Base-by-base conservation (phyloP, 129 eudicot species). In the Flaveria bidentis region DNA sequence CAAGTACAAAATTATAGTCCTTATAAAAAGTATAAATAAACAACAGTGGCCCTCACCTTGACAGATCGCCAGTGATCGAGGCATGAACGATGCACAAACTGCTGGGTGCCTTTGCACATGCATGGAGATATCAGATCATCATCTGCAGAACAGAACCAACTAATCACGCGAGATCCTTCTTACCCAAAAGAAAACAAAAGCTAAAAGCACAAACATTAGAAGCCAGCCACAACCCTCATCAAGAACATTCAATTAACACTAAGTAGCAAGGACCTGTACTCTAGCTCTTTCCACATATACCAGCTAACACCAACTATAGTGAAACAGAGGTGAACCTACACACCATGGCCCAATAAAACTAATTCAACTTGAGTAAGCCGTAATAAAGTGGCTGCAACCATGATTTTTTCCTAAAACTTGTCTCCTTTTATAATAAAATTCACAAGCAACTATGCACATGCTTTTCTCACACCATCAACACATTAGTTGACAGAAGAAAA, bases 51-150 rank as follows among this genome's bases (percentile, higher is more conserved):
- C 58, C 83, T 78, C 16, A 84, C 98, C 95, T 93, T 93, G 39
- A 93, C 96, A 17, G 98, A 88, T 23, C 96, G 89, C 98, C 98
- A 93, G 69, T 93, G 94, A 82, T 93, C 98, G 70, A 93, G 95
- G 85, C 98, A 93, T 50, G 88, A 76, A 20, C 98, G 92, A 65
- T 90, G 98, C 67, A 93, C 98, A 88, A 88, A 90, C 84, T 88
- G 96, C 68, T 90, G 96, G 26, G 98, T 90, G 77, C 98, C 98
- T 82, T 93, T 93, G 90, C 98, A 93, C 94, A 88, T 90, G 77
- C 98, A 93, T 81, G 98, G 98, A 47, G 98, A 88, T 86, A 93
- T 93, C 76, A 93, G 75, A 71, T 90, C 95, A 53, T 84, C 95
- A 76, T 88, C 98, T 90, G 36, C 74, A 47, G 33, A 74, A 76